Percentiles rank a stretch among this genome's conserved stretches.
These are phyloP conservation scores for Tuber aestivum DNA, from an alignment of 495 filamentous ascomycete species.

Conservation along the genomic window DNA sequence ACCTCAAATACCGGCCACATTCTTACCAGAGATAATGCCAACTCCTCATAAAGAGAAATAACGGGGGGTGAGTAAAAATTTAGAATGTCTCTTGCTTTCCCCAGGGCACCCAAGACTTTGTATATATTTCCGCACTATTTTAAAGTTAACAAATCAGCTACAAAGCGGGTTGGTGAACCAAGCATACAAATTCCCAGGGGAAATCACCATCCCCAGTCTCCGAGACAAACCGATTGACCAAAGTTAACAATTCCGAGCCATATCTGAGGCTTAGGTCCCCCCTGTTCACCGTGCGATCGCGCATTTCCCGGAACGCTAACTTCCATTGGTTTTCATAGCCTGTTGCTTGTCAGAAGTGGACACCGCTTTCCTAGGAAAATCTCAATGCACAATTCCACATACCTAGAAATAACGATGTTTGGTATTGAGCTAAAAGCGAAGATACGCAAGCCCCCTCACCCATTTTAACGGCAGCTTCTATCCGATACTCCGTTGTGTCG, in stretches of 20 bases:
- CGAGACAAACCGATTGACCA: not conserved
- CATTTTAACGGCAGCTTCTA: not conserved
- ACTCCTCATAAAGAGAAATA: constrained; percentile 14
- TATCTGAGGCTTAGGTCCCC: too few relatives aligned
- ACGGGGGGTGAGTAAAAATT: constrained; percentile 12
- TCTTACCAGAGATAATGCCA: constrained; percentile 7
- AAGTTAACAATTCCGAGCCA: not conserved
- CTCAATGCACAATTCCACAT: not conserved
- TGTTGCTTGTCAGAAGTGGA: constrained; percentile 10
- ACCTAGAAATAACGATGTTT: constrained; percentile 12
- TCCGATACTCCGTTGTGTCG: not conserved
- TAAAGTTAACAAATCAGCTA: not conserved
- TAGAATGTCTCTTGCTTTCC: not conserved
- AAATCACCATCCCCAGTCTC: constrained; percentile 6
- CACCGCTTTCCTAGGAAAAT: not conserved
- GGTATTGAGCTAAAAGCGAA: constrained; percentile 10
- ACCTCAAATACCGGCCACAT: not conserved
- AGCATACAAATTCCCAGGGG: constrained; percentile 14
- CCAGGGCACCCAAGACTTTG: not conserved
- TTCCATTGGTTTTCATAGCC: constrained; percentile 1
- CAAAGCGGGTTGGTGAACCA: not conserved
- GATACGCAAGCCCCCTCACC: not conserved
- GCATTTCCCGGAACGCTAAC: too few relatives aligned
- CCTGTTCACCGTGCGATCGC: not conserved
- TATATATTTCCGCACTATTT: constrained; percentile 14